Evolutionary conservation across 2,329 filamentous ascomycete species (phyloP), one percentile per base, ranked within the genome.

Genomic region (Apiospora pterosperma): DNA sequence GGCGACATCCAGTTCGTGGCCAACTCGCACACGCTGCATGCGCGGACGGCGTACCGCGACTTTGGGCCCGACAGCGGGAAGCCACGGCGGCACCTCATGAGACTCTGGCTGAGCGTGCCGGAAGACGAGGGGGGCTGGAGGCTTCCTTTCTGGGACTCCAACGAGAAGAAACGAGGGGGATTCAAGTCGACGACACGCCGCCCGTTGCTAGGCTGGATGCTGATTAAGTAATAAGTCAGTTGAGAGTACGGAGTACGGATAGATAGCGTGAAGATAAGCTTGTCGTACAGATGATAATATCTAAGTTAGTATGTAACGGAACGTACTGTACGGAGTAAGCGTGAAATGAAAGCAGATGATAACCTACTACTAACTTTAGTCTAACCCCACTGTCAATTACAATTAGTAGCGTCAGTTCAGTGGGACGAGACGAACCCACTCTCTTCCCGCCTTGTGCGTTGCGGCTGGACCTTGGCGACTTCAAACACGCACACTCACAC

Each of bases 1-100:
- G 93, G 93, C 59, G 93, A 97, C 73, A 94, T 97, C 67, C 93
- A 97, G 78, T 95, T 97, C 78, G 74, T 96, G 64, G 88, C 88
- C 70, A 96, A 97, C 75, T 85, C 85, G 60, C 92, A 97, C 74
- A 84, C 96, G 3, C 77, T 97, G 59, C 93, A 97, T 75, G 91
- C 92, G 0, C 81, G 93, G 59, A 97, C 93, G 0, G 91, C 85
- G 34, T 97, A 97, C 78, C 91, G 82, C 68, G 91, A 92, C 71
- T 72, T 73, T 58, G 64, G 83, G 86, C 76, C 85, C 85, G 19
- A 88, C 90, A 36, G 90, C 90, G 48, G 82, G 83, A 68, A 66
- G 25, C 91, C 92, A 1, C 80, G 92, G 39, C 84, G 93, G 58
- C 93, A 97, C 74, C 79, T 97, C 31, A 90, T 97, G 83, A 84